Percentiles rank a stretch among this genome's conserved stretches.
phyloP scores from a whole-genome alignment of 2,329 filamentous ascomycete species.

The Ceratocystis smalleyi region DNA sequence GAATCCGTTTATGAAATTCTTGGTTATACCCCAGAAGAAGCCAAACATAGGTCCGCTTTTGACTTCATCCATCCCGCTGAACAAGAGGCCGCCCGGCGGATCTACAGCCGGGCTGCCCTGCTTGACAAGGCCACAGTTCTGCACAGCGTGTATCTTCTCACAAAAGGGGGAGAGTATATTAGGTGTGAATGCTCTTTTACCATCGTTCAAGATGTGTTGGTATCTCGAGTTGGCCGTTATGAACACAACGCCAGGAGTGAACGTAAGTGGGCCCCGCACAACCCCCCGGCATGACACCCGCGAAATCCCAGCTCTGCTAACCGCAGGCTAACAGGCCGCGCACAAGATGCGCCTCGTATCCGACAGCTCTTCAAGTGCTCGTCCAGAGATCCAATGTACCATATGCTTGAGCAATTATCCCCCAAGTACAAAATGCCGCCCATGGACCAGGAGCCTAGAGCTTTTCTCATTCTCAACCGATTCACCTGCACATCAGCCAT shows the following conservation, averaged over 20 bases:
- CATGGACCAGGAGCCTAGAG: conserved; percentile 59
- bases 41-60: conserved; percentile 62
- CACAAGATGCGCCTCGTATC: conserved; percentile 61
- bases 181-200: conserved; percentile 82
- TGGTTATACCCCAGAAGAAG: conserved; percentile 61
- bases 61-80: conserved; percentile 78
- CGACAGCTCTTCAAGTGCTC: conserved; percentile 68
- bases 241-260: conserved; percentile 51
- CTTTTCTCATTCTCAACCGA: conserved; percentile 70
- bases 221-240: conserved; percentile 72
- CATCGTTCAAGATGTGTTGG: conserved; percentile 72
- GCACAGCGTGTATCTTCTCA: conserved; percentile 26
- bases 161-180: conserved; percentile 37
- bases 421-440: conserved; percentile 56
- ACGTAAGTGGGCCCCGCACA: conserved; percentile 38
- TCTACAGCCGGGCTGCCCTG: conserved; percentile 57
- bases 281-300: neutral
- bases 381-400: conserved; percentile 67
- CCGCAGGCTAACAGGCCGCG: conserved; percentile 43
- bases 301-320: neutral
- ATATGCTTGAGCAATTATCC: conserved; percentile 76
- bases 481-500: conserved; percentile 70
- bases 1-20: conserved; percentile 73
- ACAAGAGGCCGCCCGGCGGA: conserved; percentile 53
- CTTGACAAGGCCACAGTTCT: conserved; percentile 76